Evolutionary conservation across 371 early-diverging fungal species (phyloP).

Genomic region (Pancytospora philotis): DNA sequence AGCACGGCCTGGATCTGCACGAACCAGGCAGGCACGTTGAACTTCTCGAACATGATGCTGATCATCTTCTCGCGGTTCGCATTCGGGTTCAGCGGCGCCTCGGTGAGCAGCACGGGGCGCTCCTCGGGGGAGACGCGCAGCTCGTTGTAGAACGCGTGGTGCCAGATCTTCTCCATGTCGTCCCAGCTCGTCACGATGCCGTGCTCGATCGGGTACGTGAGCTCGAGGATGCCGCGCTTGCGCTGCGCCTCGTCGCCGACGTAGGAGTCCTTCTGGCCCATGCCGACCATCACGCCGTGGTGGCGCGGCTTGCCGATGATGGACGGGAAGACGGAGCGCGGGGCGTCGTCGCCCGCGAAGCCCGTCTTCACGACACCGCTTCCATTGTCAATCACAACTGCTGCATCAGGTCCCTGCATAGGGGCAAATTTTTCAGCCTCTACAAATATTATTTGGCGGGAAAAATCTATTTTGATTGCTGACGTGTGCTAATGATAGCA

Average conservation of each 20-base stretch:
- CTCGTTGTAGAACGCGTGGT: conserved; percentile 88
- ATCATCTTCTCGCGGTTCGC: conserved; percentile 99
- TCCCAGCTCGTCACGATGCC: conserved; percentile 99
- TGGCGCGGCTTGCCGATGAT: conserved; percentile 98
- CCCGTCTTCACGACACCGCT: conserved; percentile 99
- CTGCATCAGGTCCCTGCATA: conserved; percentile 49
- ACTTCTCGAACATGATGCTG: conserved; percentile 99
- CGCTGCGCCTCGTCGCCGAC: conserved; percentile 99
- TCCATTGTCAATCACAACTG: conserved; percentile 85
- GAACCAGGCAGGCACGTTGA: conserved; percentile 94
- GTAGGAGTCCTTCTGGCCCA: conserved; percentile 99
- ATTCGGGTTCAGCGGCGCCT: conserved; percentile 98
- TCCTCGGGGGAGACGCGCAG: conserved; percentile 78
- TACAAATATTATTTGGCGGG: not conserved
- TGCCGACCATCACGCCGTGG: conserved; percentile 96
- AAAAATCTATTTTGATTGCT: too few species aligned
- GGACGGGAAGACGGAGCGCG: conserved; percentile 89
- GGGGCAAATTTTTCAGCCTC: conserved; percentile 27
- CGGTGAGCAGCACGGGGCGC: conserved; percentile 94
- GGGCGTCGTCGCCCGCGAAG: conserved; percentile 99
- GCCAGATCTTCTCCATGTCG: conserved; percentile 99
- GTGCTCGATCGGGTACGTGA: conserved; percentile 98
- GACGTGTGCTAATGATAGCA: too few species aligned
- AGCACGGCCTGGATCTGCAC: conserved; percentile 95
- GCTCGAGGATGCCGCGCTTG: conserved; percentile 93